Base-by-base conservation (phyloP, 495 filamentous ascomycete genomes). In the Amniculicola lignicola region DNA sequence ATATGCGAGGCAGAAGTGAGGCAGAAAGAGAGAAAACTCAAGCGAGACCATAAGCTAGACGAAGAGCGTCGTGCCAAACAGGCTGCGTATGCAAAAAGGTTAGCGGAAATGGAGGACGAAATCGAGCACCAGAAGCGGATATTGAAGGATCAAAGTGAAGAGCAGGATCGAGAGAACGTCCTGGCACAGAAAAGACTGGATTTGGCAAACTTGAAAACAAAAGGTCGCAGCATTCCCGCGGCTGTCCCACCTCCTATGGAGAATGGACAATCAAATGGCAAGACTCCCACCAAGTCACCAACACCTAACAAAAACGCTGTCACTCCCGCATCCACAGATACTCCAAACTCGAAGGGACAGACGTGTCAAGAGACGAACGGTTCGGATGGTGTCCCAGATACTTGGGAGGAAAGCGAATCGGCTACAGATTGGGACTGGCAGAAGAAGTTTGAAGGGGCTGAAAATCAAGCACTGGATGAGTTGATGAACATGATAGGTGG, bases 401-500 rank as follows among this genome's bases (percentile, higher is more conserved):
- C 25, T 22, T 59, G 56, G 57, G 57, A 49, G 1, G 23, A 48
- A n/a, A 54, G 49, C 25, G 50, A 60, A 36, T 10, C 60, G 10
- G 54, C 44, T 23, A 54, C 51, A 16, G 61, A 87, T 27, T 90
- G 87, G 87, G 59, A 84, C 2, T 64, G 69, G 9, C 77, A 84
- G 48, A 89, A 89, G 56, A 4, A 65, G 4, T 62, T 65, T 14
- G 72, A 79, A 23, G 69, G 69, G 12, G 75, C 77, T 1, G n/a
- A 59, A 11, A 88, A 80, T 58, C 55, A 58, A 2, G 74, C 78
- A 2, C 69, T 91, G 14, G 88, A 93, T 53, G 54, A 69, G 0
- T 58, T 91, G 5, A 88, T 89, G 80, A 65, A 70, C 0, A 83
- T 90, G 81, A 78, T 88, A 18, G 88, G 54, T 50, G 3, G 15